Percentiles rank a stretch among this genome's conserved stretches.
These are phyloP conservation scores for Aspergillus udagawae DNA, from an alignment of 2,329 filamentous ascomycete genomes.

Conservation along the genomic window DNA sequence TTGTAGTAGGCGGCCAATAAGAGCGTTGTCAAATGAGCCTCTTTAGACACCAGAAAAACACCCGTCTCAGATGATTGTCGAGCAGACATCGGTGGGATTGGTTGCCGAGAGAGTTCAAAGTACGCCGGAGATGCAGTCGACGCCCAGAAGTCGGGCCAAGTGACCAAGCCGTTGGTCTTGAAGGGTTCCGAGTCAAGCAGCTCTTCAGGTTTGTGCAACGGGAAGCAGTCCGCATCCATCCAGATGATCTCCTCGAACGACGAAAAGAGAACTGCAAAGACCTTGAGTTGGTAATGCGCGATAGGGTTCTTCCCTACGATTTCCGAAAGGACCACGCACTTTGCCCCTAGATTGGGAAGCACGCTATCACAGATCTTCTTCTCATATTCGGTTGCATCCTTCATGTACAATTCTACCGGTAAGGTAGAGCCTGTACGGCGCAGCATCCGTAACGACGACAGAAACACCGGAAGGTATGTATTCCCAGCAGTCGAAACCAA, in stretches of 20 bases:
- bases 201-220: constrained; percentile 40
- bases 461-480: constrained; percentile 47
- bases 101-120: constrained; percentile 37
- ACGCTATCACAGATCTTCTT: constrained; percentile 37
- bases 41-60: constrained; percentile 34
- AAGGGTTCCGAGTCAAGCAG: constrained; percentile 51
- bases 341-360: constrained; percentile 39
- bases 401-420: constrained; percentile 46
- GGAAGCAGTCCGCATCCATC: constrained; percentile 55
- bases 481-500: constrained; percentile 51
- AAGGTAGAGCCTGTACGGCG: constrained; percentile 49
- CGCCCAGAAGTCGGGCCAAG: constrained; percentile 55
- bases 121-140: constrained; percentile 43
- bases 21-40: constrained; percentile 30
- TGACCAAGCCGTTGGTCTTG: constrained; percentile 48
- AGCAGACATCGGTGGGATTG: constrained; percentile 28
- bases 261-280: constrained; percentile 54
- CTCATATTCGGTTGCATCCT: constrained; percentile 38
- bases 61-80: constrained; percentile 37
- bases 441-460: constrained; percentile 51
- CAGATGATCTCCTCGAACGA: constrained; percentile 56
- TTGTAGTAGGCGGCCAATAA: constrained; percentile 37
- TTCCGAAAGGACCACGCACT: constrained; percentile 42
- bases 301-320: constrained; percentile 38
- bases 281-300: constrained; percentile 51